Percentiles rank a stretch among this genome's conserved stretches.
Evolutionary conservation across 164 flowering plant genomes (phyloP).

Genomic region (Vitis rotundifolia): DNA sequence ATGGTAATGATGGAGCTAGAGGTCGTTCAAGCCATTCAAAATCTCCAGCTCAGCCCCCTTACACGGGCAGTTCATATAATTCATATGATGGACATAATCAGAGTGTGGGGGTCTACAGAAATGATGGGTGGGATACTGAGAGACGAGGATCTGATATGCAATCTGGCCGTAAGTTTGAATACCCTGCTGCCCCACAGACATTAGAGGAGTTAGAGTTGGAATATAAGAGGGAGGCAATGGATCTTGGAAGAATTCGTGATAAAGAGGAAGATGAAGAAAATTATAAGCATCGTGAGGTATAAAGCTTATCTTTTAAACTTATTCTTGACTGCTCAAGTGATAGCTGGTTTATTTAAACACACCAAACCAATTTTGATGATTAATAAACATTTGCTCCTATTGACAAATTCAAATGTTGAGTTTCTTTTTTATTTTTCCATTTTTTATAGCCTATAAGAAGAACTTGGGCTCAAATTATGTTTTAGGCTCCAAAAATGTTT

Average conservation of each 20-base stretch:
- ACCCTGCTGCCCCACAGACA: conserved; percentile 49
- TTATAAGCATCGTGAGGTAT: conserved; percentile 93
- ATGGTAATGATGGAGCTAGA: conserved; percentile 79
- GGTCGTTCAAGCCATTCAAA: conserved; percentile 72
- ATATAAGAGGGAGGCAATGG: conserved; percentile 78
- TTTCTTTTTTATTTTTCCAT: too few relatives aligned
- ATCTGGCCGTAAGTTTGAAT: conserved; percentile 52
- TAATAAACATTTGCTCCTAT: too few relatives aligned
- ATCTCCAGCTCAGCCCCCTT: conserved; percentile 67
- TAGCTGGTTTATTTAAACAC: not conserved
- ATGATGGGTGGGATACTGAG: conserved; percentile 66
- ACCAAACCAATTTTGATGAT: not conserved
- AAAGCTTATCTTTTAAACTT: conserved; percentile 4
- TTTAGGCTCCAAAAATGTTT: too few relatives aligned
- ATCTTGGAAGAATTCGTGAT: conserved; percentile 76
- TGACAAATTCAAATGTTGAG: too few relatives aligned
- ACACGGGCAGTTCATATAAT: conserved; percentile 44
- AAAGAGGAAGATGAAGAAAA: conserved; percentile 98
- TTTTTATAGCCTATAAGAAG: too few relatives aligned
- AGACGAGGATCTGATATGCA: conserved; percentile 53
- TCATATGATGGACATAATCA: conserved; percentile 60
- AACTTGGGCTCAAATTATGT: too few relatives aligned
- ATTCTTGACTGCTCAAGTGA: too few relatives aligned
- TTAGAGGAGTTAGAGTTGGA: conserved; percentile 89
- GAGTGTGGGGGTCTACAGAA: conserved; percentile 46